A percentile compares a stretch with the other conserved stretches of the same genome.
These are phyloP conservation scores for Alternaria arborescens DNA, from an alignment of 2,329 filamentous ascomycete genomes.

Conservation along the genomic window DNA sequence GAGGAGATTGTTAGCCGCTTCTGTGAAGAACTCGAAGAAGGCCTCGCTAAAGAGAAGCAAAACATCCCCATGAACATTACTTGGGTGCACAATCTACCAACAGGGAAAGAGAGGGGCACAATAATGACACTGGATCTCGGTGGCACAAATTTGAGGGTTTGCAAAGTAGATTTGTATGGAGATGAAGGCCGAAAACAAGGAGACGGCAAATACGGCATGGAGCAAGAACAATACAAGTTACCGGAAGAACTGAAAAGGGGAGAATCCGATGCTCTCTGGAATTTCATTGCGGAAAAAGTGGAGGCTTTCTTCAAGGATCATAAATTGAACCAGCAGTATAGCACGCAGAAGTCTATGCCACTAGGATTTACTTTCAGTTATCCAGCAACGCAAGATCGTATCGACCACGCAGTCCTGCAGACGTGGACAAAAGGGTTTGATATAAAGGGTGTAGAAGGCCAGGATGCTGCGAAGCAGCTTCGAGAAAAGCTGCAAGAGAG, in stretches of 20 bases:
- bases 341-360: conserved; percentile 71
- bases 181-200: conserved; percentile 75
- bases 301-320: conserved; percentile 90
- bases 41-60: conserved; percentile 26
- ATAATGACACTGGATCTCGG: conserved; percentile 95
- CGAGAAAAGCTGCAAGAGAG: conserved; percentile 77
- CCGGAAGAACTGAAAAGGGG: conserved; percentile 91
- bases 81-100: conserved; percentile 91
- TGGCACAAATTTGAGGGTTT: conserved; percentile 93
- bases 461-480: conserved; percentile 89
- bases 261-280: conserved; percentile 86
- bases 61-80: conserved; percentile 88
- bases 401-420: conserved; percentile 90
- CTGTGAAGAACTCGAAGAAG: conserved; percentile 36
- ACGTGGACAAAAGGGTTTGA: conserved; percentile 99
- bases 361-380: conserved; percentile 97
- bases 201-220: conserved; percentile 71
- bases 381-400: conserved; percentile 90
- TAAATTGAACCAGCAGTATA: conserved; percentile 70
- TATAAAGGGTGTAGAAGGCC: conserved; percentile 87
- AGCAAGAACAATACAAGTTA: conserved; percentile 95
- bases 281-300: conserved; percentile 92
- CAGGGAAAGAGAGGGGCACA: conserved; percentile 85
- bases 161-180: conserved; percentile 87
- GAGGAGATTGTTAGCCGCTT: conserved; percentile 36